Base-by-base conservation (phyloP, 225 moss, liverwort and hornwort species). In the Anthoceros angustus region DNA sequence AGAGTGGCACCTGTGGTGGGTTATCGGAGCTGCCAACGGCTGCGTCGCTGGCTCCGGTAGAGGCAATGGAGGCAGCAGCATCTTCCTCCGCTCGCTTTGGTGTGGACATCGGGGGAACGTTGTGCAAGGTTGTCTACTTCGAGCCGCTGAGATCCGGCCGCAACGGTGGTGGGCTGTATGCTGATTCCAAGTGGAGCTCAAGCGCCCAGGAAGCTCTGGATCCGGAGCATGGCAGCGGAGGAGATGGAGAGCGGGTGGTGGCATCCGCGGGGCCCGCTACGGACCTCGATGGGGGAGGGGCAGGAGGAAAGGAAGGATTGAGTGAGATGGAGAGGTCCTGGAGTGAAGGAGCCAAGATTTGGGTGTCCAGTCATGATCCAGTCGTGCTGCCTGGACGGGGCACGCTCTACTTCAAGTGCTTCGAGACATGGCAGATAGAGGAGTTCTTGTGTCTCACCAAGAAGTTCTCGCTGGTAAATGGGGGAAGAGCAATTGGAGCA, bases 391-490 rank as follows among this genome's bases (percentile, higher is more conserved):
- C 82, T 61, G 88, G 84, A 63, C 88, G 88, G 42, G 91, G 91
- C 73, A 88, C 84, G 5, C 75, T 92, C 5, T 88, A 84, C 74
- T 92, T 88, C 84, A 92, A 92, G 74, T 92, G 88, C 75, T 92
- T 92, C 63, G 91, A 92, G 75, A 92, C 92, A 41, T 86, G 92
- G 86, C 77, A 72, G 72, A 86, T 92, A 80, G 84, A 86, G 75
- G 92, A 92, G 70, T 92, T 92, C 69, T 68, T 92, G 64, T 75
- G 62, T 49, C 84, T 92, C 49, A 80, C 88, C 0, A 92, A 81
- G 74, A 80, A 92, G 46, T 79, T 88, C 68, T 75, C 78, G 11
- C 82, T 92, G 78, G 83, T 92, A 24, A 88, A 69, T 2, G 78
- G 83, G 66, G 92, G 86, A 21, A 84, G 80, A 64, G 84, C 80